Evolutionary conservation across 179 eudicot species (phyloP), one percentile per base, ranked within the genome.

Genomic region (Silene vulgaris): DNA sequence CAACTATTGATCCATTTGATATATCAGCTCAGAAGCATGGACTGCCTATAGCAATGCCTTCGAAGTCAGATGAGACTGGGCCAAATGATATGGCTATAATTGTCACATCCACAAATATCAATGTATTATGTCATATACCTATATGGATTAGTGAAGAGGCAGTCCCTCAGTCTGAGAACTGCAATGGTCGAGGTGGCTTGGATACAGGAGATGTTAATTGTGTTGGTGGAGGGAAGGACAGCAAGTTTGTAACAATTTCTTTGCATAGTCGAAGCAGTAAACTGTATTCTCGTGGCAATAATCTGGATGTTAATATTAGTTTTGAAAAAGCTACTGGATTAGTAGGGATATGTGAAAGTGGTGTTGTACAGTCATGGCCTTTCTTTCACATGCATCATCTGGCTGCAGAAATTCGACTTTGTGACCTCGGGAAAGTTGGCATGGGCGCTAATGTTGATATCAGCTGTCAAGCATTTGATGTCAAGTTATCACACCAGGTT

Each of bases 401-500:
- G 29, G 83, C 83, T 72, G 76, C 85, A 66, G 85, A 86, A 54
- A 79, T 87, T 62, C 87, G 86, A 69, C 75, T 90, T 74, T 65
- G 52, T 74, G 84, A 75, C 71, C 74, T 79, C 28, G 65, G 77
- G 75, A 72, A 74, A 43, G 81, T 65, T 61, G 73, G 70, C 52
- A 17, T 82, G 59, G 82, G 67, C 70, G 73, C 77, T 70, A 81
- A 71, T 45, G 78, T 70, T 32, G 81, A 83, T 29, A 48, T 89
- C 77, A 75, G 69, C 8, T 86, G 89, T 77, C 92, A 91, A 68
- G 77, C 82, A 75, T 78, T 93, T 69, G 96, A 96, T 85, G 79
- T 91, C 59, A 88, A 96, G 87, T 83, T 93, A 74, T 90, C 97
- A 56, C 86, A 89, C 85, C 90, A 93, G 76, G 79, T 87, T 65